Evolutionary conservation across 352 stramenopile species (phyloP).

Genomic region (Globisporangium orthogonon): DNA sequence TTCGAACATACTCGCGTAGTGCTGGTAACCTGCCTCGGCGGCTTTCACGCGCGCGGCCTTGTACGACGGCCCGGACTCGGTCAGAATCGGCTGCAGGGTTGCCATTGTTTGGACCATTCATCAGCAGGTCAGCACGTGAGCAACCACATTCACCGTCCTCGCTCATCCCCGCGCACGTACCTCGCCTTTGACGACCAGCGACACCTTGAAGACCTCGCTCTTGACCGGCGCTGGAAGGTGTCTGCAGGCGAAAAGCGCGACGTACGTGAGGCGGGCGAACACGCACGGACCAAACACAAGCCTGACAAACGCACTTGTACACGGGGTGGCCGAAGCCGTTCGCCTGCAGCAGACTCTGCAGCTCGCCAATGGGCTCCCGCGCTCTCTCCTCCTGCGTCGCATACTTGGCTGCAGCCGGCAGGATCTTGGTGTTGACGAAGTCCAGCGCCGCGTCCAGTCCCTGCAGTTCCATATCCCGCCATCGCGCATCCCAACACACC

Average conservation of each 20-base stretch:
- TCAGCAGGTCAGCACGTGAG: too few relatives aligned
- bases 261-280: not conserved
- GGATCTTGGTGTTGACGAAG: slow-evolving; percentile 59
- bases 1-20: slow-evolving; percentile 29
- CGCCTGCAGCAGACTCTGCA: slow-evolving; percentile 65
- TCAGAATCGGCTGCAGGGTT: slow-evolving; percentile 29
- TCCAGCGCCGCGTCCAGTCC: slow-evolving; percentile 54
- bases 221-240: slow-evolving; percentile 43
- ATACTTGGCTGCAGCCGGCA: slow-evolving; percentile 48
- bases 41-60: slow-evolving; percentile 49
- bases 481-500: not conserved
- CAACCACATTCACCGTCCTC: not conserved
- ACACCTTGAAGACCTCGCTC: slow-evolving; percentile 38
- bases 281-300: not conserved
- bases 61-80: slow-evolving; percentile 43
- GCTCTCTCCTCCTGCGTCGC: slow-evolving; percentile 42
- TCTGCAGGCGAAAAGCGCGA: slow-evolving; percentile 16
- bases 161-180: slow-evolving; percentile 17
- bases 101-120: too few relatives aligned
- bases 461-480: too few relatives aligned
- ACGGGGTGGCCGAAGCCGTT: slow-evolving; percentile 54
- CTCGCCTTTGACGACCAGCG: slow-evolving; percentile 61
- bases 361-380: slow-evolving; percentile 52
- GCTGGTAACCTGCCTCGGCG: slow-evolving; percentile 41
- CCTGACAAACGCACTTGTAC: slow-evolving; percentile 43